Base-by-base conservation (phyloP, 2,329 filamentous ascomycete genomes). In the Xylariaceae sp. region DNA sequence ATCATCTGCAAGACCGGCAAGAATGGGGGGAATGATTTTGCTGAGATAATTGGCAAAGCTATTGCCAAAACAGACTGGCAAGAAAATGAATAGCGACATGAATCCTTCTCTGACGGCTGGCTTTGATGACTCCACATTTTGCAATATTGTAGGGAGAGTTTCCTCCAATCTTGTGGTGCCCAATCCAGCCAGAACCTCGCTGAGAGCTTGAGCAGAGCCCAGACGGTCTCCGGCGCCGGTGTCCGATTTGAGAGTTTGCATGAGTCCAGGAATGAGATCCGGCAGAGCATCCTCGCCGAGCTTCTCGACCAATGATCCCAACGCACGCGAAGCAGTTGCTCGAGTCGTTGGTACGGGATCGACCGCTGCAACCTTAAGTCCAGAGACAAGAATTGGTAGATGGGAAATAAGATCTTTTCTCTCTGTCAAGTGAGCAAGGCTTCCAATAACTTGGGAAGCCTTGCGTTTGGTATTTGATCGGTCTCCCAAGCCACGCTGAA, bases 61-160 rank as follows among this genome's bases (percentile, higher is more conserved):
- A 81, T 99, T 99, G 69, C 95, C 95, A 68, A 99, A 99, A 77
- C 95, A 99, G 50, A 96, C 95, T 12, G 95, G 95, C 77, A 99
- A 86, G 83, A 97, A 99, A 65, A 99, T 98, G 77, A 99, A 99
- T 41, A 99, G 83, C 7, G 95, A 97, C 95, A 99, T 99, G 79
- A 99, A 99, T 44, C 95, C 95, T 80, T 99, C 95, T 67, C 95
- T 88, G 62, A 99, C 91, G 52, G 92, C 87, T 18, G 95, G 73
- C 75, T 96, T 97, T 65, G 89, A 86, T 67, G 93, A 98, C 65
- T 91, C 88, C 63, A 96, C 93, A 69, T 99, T 99, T 69, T 98
- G 93, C 41, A 99, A 77, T 66, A 99, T 96, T 12, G 93, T 97
- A 40, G 95, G 96, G 44, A 99, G 79, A 4, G 93, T 98, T 75